Evolutionary conservation across 106 monocot species (phyloP), one percentile per base, ranked within the genome.

Genomic region (Apostasia shenzhenica): DNA sequence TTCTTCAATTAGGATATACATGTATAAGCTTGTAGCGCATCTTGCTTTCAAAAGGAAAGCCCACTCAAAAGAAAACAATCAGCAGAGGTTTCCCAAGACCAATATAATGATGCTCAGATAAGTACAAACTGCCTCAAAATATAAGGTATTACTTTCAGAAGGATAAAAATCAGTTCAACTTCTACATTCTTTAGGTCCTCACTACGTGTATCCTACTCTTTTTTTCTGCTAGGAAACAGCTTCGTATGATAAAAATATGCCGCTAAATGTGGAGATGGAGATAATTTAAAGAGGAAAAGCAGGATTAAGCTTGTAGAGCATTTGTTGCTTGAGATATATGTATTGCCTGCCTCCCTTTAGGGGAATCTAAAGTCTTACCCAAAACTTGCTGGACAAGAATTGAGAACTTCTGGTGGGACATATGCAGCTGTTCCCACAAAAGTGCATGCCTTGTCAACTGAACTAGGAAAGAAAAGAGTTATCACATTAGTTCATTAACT

Each of bases 351-450:
- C 38, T 59, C n/a, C 58, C 38, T 59, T 39, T 14, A 5, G n/a
- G 8, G n/a, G n/a, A 59, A 39, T 39, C n/a, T 14, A 1, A 38
- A 3, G 4, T 43, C 81, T 83, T 82, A 99, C 99, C 93, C 93
- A 81, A 77, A 85, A 44, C 87, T 93, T 71, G 90, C 82, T 57
- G 93, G 99, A 73, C 65, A 81, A 83, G 99, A 99, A 70, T 99
- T 90, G 12, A 99, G 85, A 78, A 93, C 93, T 82, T 93, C 99
- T 38, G 99, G 99, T 73, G 99, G 99, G 59, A 93, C 77, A 76
- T 99, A 99, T 59, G 92, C 99, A 69, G 99, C 99, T 54, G 93
- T 99, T 73, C 99, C 92, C 38, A 89, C 99, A 82, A 93, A 90
- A n/a, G 89, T 89, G 72, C 90, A 90, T 70, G 93, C 82, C 61